phyloP scores from a whole-genome alignment of 148 eudicot species.

The Arctostaphylos glauca region DNA sequence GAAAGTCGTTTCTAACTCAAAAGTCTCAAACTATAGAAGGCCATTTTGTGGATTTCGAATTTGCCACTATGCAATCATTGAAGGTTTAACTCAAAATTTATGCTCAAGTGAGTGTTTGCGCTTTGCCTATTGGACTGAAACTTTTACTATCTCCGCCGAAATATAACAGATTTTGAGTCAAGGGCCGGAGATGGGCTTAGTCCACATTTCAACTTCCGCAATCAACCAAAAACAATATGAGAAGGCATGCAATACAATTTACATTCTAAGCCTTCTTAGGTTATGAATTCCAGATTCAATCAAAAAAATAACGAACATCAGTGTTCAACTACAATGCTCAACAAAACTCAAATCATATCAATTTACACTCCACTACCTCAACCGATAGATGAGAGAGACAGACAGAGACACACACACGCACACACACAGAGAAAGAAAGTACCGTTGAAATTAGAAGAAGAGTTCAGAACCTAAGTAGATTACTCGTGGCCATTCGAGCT shows the following conservation, averaged over 20 bases:
- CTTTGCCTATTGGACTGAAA: not conserved
- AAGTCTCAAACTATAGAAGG: not conserved
- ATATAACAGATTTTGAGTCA: not conserved
- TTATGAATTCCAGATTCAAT: not conserved
- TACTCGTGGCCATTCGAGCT: slow-evolving; percentile 9
- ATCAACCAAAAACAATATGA: slow-evolving; percentile 5
- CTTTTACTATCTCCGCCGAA: not conserved
- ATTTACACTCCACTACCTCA: not conserved
- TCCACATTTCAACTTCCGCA: slow-evolving; percentile 1
- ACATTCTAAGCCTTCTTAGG: slow-evolving; percentile 1
- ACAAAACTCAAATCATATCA: not conserved
- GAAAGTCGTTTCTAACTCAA: not conserved
- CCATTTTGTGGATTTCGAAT: slow-evolving; percentile 2
- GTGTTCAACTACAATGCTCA: not conserved
- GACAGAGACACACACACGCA: too few species aligned
- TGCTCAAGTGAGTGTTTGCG: not conserved
- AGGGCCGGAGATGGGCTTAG: not conserved
- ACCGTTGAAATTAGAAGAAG: slow-evolving; percentile 3
- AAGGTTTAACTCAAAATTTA: not conserved
- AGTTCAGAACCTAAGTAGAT: slow-evolving; percentile 11
- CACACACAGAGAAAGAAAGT: slow-evolving; percentile 12
- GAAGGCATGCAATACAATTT: not conserved
- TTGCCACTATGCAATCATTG: not conserved
- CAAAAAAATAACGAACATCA: not conserved
- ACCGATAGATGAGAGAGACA: not conserved